A percentile compares a stretch with the other conserved stretches of the same genome.
Evolutionary conservation across 257 asterid genomes (phyloP).

Genomic region (Oldenlandia corymbosa): DNA sequence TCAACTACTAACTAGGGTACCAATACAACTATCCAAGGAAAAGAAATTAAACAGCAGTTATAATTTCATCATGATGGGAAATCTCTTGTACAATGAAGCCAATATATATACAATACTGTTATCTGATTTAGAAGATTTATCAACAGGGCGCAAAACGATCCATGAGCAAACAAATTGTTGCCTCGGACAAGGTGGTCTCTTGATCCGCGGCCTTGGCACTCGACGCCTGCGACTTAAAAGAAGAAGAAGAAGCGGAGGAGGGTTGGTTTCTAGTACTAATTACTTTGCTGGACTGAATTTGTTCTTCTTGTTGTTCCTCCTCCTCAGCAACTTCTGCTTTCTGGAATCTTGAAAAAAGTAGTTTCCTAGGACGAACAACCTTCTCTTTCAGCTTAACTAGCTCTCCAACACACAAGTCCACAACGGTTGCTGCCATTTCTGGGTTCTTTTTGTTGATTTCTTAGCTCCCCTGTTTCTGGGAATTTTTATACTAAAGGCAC

Average conservation of each 20-base stretch:
- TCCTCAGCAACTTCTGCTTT: conserved; percentile 23
- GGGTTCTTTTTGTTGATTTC: too few relatives aligned
- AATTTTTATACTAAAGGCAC: too few relatives aligned
- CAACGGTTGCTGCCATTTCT: conserved; percentile 36
- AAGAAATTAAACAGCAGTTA: too few relatives aligned
- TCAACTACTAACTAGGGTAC: too few relatives aligned
- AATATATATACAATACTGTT: too few relatives aligned
- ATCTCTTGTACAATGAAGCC: too few relatives aligned
- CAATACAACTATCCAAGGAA: too few relatives aligned
- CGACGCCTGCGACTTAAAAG: conserved; percentile 12
- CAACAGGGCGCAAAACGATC: conserved; percentile 76
- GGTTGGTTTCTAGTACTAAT: too few relatives aligned
- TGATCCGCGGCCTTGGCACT: conserved; percentile 14
- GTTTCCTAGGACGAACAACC: conserved; percentile 40
- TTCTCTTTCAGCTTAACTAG: conserved; percentile 48
- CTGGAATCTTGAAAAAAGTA: conserved; percentile 23
- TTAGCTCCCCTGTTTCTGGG: too few relatives aligned
- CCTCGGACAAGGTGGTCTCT: conserved; percentile 46
- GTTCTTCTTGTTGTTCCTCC: background rate
- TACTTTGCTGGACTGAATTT: conserved; percentile 24
- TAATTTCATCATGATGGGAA: too few relatives aligned
- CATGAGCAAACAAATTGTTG: conserved; percentile 51
- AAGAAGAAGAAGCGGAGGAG: conserved; percentile 19
- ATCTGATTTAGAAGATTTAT: background rate
- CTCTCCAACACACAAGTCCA: conserved; percentile 51